Evolutionary conservation across 139 green algal genomes (phyloP), one percentile per base, ranked within the genome.

Genomic region (Edaphochlamys debaryana): DNA sequence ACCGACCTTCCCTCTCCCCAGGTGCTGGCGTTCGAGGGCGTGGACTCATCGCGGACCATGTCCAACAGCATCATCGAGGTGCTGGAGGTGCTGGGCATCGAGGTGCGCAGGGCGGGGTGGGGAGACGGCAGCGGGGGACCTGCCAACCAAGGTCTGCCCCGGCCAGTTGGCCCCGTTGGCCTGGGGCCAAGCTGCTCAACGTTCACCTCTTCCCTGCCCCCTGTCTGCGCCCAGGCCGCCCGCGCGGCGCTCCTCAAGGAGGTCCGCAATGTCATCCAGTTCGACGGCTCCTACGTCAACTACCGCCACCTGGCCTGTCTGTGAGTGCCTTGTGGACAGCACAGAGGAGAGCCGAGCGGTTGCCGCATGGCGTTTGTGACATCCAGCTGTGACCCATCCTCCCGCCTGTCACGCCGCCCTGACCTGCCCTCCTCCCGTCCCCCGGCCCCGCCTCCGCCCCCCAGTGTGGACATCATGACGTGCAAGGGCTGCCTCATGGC

Each of bases 281-380:
- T 99, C 89, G 97, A 99, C 86, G 97, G 96, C 52, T 96, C 90
- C 23, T 98, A 98, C 74, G 96, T 99, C 42, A 98, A 99, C 89
- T 99, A 98, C 92, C 89, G 96, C 66, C 97, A 99, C 91, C 91
- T 99, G 83, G 95, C 95, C 66, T 94, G 95, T 66, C 93, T 99
- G 82, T 96, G 93, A 80, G 75, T 81, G 25, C 19, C 0, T 0
- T 19, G 58, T 8, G n/a, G n/a, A n/a, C n/a, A n/a, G n/a, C n/a
- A n/a, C n/a, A n/a, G n/a, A n/a, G n/a, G n/a, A n/a, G 50, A 20
- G 50, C 17, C 17, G 50, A 25, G 50, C 50, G 50, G 20, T 58
- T 93, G 96, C 77, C 86, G 90, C 11, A 97, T 96, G 93, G 94
- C 85, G 42, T 94, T 91, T 15, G 20, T 20, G 50, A 58, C 17